Evolutionary conservation across 495 filamentous ascomycete genomes (phyloP), one percentile per base, ranked within the genome.

Genomic region (Penicillium taxi): DNA sequence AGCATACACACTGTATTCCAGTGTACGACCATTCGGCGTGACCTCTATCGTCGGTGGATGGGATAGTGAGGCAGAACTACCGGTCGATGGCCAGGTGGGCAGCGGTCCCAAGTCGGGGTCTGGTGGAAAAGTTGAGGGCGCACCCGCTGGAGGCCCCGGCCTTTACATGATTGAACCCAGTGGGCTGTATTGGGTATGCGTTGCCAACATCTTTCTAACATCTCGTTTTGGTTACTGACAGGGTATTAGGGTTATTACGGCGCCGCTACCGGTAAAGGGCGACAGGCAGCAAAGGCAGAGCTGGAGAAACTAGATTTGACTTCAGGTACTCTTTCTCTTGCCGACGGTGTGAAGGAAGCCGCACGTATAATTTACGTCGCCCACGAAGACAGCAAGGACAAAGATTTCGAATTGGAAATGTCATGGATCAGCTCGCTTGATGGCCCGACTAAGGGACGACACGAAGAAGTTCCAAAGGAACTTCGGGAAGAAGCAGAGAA

Each of bases 351-450:
- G 46, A 96, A 94, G 70, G 87, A 96, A 68, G 91, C 91, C 13
- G 91, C 91, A 37, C 70, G 86, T 27, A 96, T 98, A 50, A 95
- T 98, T 61, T 89, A 94, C 60, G 77, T 94, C 33, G 87, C 91
- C 32, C 91, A 98, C 58, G 88, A 94, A 56, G 91, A 98, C 55
- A 94, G 85, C 73, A 84, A 84, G 58, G 91, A 98, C 64, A 98
- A 96, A 70, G 93, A 98, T 21, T 96, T 96, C 48, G 93, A 98
- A 73, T 69, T 98, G 22, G 91, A 98, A 71, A 94, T 98, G 91
- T 88, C 84, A 44, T 98, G 91, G 91, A 81, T 96, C 48, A 93
- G 85, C 61, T 76, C 73, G 14, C 50, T 75, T 27, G 76, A 82
- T 28, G 86, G 86, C 9, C 84, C 86, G n/a, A 93, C 88, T 24